These are phyloP conservation scores for Geosmithia flava DNA, from an alignment of 2,329 filamentous ascomycete genomes.

Conservation along the genomic window DNA sequence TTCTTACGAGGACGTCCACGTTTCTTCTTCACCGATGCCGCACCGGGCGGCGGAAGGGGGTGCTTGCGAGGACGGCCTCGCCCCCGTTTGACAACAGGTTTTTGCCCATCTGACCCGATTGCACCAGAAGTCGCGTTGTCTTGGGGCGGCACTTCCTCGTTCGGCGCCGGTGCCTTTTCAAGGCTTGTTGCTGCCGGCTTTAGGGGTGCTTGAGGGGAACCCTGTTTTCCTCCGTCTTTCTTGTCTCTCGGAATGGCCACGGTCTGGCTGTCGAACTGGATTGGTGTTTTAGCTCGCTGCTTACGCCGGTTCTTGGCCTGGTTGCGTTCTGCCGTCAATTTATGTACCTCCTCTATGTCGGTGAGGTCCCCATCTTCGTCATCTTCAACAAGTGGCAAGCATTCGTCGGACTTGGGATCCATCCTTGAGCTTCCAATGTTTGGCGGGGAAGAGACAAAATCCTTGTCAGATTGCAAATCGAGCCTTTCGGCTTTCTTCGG, in stretches of 20 bases:
- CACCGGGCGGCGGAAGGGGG: too few species aligned
- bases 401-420: not conserved
- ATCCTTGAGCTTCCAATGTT: not conserved
- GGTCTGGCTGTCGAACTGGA: slow-evolving; percentile 18
- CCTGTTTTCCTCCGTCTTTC: not conserved
- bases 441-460: not conserved
- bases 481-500: not conserved
- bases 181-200: too few species aligned
- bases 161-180: too few species aligned
- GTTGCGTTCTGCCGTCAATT: not conserved
- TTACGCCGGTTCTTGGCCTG: slow-evolving; percentile 10
- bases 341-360: not conserved
- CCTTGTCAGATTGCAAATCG: slow-evolving; percentile 1
- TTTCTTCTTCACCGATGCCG: too few species aligned
- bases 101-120: too few species aligned
- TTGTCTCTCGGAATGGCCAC: slow-evolving; percentile 5
- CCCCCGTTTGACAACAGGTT: too few species aligned
- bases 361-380: not conserved
- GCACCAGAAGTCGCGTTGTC: too few species aligned
- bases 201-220: too few species aligned
- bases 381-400: not conserved
- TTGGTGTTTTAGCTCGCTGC: slow-evolving; percentile 19
- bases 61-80: too few species aligned
- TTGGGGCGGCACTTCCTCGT: too few species aligned
- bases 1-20: too few species aligned